Evolutionary conservation across 179 eudicot species (phyloP), one percentile per base, ranked within the genome.

Genomic region (Dionaea muscipula): DNA sequence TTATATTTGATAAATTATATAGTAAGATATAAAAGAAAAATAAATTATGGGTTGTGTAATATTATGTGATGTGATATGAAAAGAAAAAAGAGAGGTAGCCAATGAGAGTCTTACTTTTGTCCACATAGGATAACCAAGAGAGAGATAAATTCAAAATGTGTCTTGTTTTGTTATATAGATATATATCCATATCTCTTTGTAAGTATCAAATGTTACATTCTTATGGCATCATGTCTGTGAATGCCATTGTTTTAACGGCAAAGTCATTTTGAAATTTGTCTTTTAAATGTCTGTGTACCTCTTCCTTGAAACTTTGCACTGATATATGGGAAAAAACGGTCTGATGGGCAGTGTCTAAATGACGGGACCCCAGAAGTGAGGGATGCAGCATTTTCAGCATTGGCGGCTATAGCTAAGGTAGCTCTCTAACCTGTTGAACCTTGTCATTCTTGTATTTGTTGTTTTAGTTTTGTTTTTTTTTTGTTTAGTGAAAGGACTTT

Each of bases 301-400:
- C 43, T 7, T 24, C 13, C 4, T 49, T 15, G 50, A 13, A 15
- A 10, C 19, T 3, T 18, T 28, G 26, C 24, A 28, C 17, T 25
- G 10, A 41, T 14, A 21, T 38, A 39, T 36, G 16, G 25, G 14
- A 2, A 47, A 21, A 4, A 25, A 17, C 23, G 24, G 7, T 41
- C 58, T n/a, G 21, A 21, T 39, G 12, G 63, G 51, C 65, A 93
- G 96, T 66, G 85, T 70, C 94, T 93, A n/a, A 90, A 89, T 78
- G 99, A 93, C 68, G 99, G 96, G 47, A 93, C 99, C 40, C 96
- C 99, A 53, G 99, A 93, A 0, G 99, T 93, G 37, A 81, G 99
- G 69, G 99, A 93, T 81, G 95, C 99, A 46, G 94, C 99, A 44
- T 93, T 93, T 72, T 79, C 99, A 36, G 96, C 71, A 55, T 70